A percentile compares a stretch with the other conserved stretches of the same genome.
Conservation (phyloP, 176 grass and related monocot genomes). For the Lolium perenne region DNA sequence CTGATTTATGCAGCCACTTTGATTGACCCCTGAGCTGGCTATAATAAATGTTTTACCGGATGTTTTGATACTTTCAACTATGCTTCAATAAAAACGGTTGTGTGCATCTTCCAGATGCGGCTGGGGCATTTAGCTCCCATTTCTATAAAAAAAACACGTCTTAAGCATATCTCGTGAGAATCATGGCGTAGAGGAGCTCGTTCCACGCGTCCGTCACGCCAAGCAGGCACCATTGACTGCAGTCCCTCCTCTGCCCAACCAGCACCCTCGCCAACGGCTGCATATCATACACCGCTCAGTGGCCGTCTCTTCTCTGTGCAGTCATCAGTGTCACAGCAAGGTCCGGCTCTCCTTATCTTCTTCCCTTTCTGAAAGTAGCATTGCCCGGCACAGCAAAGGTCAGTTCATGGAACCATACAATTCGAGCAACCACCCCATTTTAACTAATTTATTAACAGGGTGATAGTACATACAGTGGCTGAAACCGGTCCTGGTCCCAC, state of each 20-base stretch:
- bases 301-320: conserved; percentile 61
- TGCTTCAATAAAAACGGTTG: too few species aligned
- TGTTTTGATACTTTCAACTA: too few species aligned
- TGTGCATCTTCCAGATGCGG: too few species aligned
- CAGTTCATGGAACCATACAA: not conserved
- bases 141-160: too few species aligned
- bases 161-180: conserved; percentile 33
- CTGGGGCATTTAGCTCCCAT: too few species aligned
- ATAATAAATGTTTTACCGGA: too few species aligned
- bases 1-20: too few species aligned
- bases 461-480: conserved; percentile 22
- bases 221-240: conserved; percentile 82
- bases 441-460: not conserved
- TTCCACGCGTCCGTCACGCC: conserved; percentile 76
- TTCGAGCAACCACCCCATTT: not conserved
- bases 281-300: conserved; percentile 56
- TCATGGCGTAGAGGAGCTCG: conserved; percentile 55
- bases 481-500: conserved; percentile 62
- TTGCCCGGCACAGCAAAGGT: conserved; percentile 11
- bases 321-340: conserved; percentile 66
- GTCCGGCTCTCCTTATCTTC: too few species aligned
- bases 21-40: too few species aligned
- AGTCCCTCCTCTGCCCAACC: conserved; percentile 2
- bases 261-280: not conserved
- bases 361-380: conserved; percentile 68